phyloP scores from a whole-genome alignment of 345 rosid species.

The Pistacia integerrima region DNA sequence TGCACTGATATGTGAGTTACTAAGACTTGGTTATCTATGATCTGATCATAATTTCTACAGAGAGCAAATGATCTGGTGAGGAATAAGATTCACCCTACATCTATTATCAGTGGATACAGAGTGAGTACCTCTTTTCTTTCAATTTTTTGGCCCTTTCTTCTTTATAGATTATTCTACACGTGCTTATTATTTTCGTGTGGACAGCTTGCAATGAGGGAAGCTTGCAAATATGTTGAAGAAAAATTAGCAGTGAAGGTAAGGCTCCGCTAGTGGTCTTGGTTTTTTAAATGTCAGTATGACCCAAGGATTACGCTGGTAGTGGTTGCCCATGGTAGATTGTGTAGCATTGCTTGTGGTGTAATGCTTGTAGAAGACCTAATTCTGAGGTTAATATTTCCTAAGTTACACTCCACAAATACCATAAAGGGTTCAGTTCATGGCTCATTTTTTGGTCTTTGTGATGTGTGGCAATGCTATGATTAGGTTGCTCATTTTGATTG shows the following conservation, averaged over 20 bases:
- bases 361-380: neutral
- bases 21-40: constrained; percentile 10
- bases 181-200: constrained; percentile 12
- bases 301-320: neutral
- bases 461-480: neutral
- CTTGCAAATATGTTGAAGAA: constrained; percentile 91
- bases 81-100: constrained; percentile 96
- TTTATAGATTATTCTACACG: neutral
- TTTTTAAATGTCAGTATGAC: neutral
- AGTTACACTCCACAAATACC: neutral
- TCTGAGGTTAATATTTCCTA: neutral
- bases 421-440: neutral
- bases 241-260: constrained; percentile 83
- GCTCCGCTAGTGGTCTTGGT: neutral
- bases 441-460: neutral
- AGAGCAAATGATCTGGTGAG: constrained; percentile 96
- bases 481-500: neutral
- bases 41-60: constrained; percentile 38
- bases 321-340: neutral
- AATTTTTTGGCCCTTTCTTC: neutral
- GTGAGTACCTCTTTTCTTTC: constrained; percentile 38
- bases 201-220: constrained; percentile 99
- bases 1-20: neutral
- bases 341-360: neutral
- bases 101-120: constrained; percentile 93